Conservation (phyloP, 116 monocot genomes). For the Cymodocea nodosa region DNA sequence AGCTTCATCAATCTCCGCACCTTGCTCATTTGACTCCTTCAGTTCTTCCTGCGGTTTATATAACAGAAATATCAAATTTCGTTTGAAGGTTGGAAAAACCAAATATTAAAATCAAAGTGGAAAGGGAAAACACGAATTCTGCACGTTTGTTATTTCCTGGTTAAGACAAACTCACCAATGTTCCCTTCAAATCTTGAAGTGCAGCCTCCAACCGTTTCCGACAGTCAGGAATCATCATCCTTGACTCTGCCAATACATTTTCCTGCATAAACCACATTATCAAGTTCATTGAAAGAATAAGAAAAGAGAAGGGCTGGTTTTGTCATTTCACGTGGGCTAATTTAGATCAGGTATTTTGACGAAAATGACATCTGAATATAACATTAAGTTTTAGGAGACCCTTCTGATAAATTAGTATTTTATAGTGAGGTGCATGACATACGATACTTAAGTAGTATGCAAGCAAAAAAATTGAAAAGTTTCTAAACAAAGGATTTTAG, state of each 20-base stretch:
- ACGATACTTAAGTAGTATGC: too few species aligned
- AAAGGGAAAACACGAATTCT: background rate
- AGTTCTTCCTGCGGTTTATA: conserved; percentile 49
- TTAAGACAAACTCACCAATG: conserved; percentile 33
- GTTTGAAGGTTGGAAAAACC: background rate
- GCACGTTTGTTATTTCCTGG: background rate
- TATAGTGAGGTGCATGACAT: too few species aligned
- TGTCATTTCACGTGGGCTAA: too few species aligned
- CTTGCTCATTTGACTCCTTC: conserved; percentile 51
- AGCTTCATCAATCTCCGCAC: conserved; percentile 63
- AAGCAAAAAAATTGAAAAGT: too few species aligned
- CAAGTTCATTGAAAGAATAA: background rate
- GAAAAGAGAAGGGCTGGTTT: too few species aligned
- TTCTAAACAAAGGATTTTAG: too few species aligned
- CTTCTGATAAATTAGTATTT: too few species aligned
- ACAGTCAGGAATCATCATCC: conserved; percentile 99
- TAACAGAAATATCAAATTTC: too few species aligned
- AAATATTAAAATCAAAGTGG: background rate
- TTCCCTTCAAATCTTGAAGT: conserved; percentile 76
- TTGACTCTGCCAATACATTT: conserved; percentile 94
- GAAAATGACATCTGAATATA: too few species aligned
- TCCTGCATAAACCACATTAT: conserved; percentile 40
- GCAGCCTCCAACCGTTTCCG: conserved; percentile 77
- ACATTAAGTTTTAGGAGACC: too few species aligned
- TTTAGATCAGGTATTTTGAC: too few species aligned